These are phyloP conservation scores for Paramecium octaurelia DNA, from an alignment of 73 alveolate species.

Conservation along the genomic window DNA sequence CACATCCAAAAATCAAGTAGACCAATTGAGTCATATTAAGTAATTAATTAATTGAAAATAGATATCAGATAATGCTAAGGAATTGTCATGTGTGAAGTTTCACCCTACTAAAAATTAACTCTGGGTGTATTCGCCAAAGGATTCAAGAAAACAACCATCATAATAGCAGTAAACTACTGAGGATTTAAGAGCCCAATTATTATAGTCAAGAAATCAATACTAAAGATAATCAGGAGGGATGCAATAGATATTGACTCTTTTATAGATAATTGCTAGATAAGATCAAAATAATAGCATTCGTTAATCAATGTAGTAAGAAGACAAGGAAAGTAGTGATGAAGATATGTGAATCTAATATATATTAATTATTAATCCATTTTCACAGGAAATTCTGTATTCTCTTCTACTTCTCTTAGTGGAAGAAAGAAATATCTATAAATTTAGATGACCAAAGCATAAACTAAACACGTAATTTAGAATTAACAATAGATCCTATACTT, in stretches of 20 bases:
- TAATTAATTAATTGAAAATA: neutral
- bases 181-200: neutral
- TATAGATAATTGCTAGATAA: neutral
- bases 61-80: neutral
- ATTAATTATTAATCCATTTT: neutral
- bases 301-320: neutral
- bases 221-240: neutral
- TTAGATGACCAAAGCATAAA: too few relatives aligned
- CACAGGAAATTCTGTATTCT: neutral
- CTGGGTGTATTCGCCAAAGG: neutral
- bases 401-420: too few relatives aligned
- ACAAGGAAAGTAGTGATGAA: constrained; percentile 8
- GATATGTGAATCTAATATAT: neutral
- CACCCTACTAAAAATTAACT: neutral
- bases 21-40: neutral
- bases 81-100: neutral
- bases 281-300: neutral
- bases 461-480: too few relatives aligned
- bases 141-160: neutral
- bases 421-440: too few relatives aligned
- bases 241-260: neutral
- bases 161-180: neutral
- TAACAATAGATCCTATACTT: too few relatives aligned
- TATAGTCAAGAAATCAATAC: neutral
- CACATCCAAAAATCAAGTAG: neutral